These are phyloP conservation scores for Dalbergia cochinchinensis DNA, from an alignment of 306 rosid species.

Conservation along the genomic window DNA sequence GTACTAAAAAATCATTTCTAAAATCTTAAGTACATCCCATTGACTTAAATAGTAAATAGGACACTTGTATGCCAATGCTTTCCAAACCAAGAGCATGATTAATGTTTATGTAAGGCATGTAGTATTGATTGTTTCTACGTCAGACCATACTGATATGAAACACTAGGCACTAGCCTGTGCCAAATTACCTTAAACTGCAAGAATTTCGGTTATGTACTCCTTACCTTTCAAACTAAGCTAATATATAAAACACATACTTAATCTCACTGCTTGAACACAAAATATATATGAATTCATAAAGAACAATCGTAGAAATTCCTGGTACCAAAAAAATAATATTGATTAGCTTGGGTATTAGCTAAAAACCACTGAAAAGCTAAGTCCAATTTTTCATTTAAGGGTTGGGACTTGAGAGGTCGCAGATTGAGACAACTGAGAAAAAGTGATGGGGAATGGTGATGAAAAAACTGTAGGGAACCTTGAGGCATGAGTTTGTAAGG, in stretches of 20 bases:
- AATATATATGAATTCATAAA: not conserved
- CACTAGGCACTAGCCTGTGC: slow-evolving; percentile 53
- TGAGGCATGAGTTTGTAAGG: no score
- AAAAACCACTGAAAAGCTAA: not conserved
- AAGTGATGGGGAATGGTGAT: not conserved
- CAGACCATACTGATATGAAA: slow-evolving; percentile 46
- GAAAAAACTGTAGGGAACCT: not conserved
- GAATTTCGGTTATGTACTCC: no score
- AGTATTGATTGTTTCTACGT: not conserved
- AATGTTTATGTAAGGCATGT: not conserved
- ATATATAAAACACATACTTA: not conserved
- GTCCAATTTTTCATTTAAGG: not conserved
- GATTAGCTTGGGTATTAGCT: no score
- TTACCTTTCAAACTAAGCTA: no score
- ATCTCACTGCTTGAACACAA: no score
- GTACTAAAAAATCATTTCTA: no score
- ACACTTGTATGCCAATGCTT: not conserved
- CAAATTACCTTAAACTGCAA: not conserved
- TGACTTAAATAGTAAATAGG: no score
- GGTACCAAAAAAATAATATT: not conserved
- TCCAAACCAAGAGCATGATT: not conserved
- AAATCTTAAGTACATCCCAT: no score
- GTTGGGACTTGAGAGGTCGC: not conserved
- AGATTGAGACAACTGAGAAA: not conserved
- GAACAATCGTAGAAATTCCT: not conserved